Evolutionary conservation across 805 yeast genomes (phyloP), one percentile per base, ranked within the genome.

Genomic region (Yarrowia sp.): DNA sequence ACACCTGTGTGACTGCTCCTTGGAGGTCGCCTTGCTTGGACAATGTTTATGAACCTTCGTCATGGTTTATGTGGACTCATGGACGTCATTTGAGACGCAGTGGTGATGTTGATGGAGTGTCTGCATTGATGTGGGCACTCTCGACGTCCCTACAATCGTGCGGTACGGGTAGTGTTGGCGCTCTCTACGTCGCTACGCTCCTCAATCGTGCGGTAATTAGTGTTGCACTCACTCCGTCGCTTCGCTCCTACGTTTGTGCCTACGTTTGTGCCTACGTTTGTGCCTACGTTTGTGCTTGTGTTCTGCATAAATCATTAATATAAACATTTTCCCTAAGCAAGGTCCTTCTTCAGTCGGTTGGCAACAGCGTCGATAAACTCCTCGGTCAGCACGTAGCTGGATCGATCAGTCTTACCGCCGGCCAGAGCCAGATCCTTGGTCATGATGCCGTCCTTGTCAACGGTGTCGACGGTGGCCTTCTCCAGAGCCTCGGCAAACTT

Each of bases 341-440:
- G 52, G 17, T 68, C 68, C 72, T 72, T 74, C 60, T 76, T 77
- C 70, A 92, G 84, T 78, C 92, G 87, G 71, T 79, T 78, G 69
- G 90, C 88, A 70, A 93, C 98, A 44, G 89, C 89, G 71, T 87
- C 90, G 73, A 93, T 86, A 79, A 92, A 93, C 79, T 92, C 97
- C 77, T 90, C 95, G 66, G 98, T 94, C 65, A 96, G 89, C 47
- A 92, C 98, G 73, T 91, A 93, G 43, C 89, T 75, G 19, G 86
- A 80, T 78, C 97, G 88, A 73, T 87, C 90, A 67, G 96, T 90
- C 81, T 87, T 89, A 70, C 97, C 97, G 73, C 87, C 84, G 65
- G 96, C 91, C 71, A 93, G 84, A 12, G 98, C 97, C 77, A 94
- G 85, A 80, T 94, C 98, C 82, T 94, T 94, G 75, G 98, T 94